phyloP scores from a whole-genome alignment of 2,329 filamentous ascomycete species.

The Ophiostoma perfectum region DNA sequence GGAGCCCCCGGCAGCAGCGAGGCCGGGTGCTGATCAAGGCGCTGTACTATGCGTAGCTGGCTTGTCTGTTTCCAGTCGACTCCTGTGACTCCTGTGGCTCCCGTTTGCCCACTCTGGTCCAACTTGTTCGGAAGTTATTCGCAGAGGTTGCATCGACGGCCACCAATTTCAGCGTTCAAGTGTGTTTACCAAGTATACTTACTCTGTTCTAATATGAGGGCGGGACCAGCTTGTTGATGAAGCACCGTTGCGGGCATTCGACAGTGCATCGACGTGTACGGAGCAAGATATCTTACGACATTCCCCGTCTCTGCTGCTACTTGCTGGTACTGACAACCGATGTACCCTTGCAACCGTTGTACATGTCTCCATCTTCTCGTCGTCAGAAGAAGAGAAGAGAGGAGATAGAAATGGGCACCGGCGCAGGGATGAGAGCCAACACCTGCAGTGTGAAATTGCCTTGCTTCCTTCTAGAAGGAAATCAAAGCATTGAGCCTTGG shows the following conservation, averaged over 20 bases:
- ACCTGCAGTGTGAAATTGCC: neutral
- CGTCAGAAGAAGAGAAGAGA: no score
- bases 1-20: no score
- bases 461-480: conserved; percentile 2
- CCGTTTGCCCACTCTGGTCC: no score
- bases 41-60: no score
- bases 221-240: neutral
- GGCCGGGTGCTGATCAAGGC: no score
- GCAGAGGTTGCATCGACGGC: neutral
- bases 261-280: neutral
- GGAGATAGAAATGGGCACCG: no score
- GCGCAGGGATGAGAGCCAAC: neutral
- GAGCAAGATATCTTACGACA: neutral
- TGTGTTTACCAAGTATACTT: neutral
- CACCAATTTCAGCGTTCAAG: neutral
- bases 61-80: no score
- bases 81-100: neutral
- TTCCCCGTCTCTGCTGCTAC: neutral
- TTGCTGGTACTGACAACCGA: neutral
- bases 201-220: neutral
- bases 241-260: no score
- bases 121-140: neutral
- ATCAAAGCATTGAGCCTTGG: neutral
- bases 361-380: no score
- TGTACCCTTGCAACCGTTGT: no score